Base-by-base conservation (phyloP, 2,329 filamentous ascomycete genomes). In the Zasmidium cellare region DNA sequence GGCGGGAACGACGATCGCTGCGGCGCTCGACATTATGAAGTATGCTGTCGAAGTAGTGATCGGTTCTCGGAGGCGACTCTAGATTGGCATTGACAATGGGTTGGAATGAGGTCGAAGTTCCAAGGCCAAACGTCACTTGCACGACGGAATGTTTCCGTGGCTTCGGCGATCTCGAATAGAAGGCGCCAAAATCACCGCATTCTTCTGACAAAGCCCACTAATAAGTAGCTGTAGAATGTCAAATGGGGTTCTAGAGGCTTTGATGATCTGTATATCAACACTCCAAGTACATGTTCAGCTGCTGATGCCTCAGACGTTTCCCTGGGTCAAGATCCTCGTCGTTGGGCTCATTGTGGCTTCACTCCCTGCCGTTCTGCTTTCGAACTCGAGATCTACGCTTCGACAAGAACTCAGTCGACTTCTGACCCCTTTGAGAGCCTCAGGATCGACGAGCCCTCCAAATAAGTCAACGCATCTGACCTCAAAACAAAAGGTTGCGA, bases 1-100 rank as follows among this genome's bases (percentile, higher is more conserved):
- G 44, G 92, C 90, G 24, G 91, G 90, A 59, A 96, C 87, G 19
- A 94, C 82, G 55, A 94, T 79, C 11, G 79, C 79, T 56, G 79
- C 78, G 62, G 76, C 75, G 25, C 71, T 63, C 46, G 78, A 65
- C 55, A 57, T 57, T 24, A 11, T 48, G 38, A 24, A n/a, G 3
- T 25, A 22, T 18, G 14, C 22, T 25, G 46, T 24, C 11, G n/a
- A 9, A 9, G 35, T 41, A 3, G 35, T 14, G 11, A 14, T 31
- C 14, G 28, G 7, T 31, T 7, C 14, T 31, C 28, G 28, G 14
- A 31, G 28, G n/a, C n/a, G n/a, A n/a, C 11, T 28, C 3, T 41
- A 41, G 7, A 14, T n/a, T 41, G 35, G 25, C 25, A 28, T 41
- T 41, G 35, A 41, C 28, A 31, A 31, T 31, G 28, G 28, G 7